A percentile compares a stretch with the other conserved stretches of the same genome.
These are phyloP conservation scores for Albophoma yamanashiensis DNA, from an alignment of 2,329 filamentous ascomycete genomes.

Conservation along the genomic window DNA sequence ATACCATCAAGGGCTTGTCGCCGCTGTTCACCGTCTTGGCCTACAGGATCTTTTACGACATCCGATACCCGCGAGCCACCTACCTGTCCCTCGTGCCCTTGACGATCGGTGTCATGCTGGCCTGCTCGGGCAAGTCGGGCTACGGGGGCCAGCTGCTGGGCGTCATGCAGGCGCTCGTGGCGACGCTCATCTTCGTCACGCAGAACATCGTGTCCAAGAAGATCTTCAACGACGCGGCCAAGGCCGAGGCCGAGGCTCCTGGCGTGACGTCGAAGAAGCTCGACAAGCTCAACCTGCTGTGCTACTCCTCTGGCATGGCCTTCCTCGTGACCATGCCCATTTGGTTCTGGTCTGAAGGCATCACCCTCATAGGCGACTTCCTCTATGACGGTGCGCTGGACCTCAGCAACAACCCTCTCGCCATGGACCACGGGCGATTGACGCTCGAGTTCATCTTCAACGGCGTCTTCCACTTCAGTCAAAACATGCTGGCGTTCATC, in stretches of 20 bases:
- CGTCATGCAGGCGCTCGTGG: constrained; percentile 78
- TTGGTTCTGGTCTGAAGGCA: constrained; percentile 87
- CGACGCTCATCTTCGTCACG: constrained; percentile 90
- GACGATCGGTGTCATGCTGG: constrained; percentile 89
- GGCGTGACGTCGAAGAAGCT: constrained; percentile 62
- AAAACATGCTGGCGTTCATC: constrained; percentile 91
- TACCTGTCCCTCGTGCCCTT: constrained; percentile 86
- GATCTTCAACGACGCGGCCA: constrained; percentile 88
- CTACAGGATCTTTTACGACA: constrained; percentile 81
- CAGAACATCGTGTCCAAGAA: constrained; percentile 99
- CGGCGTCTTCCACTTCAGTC: constrained; percentile 89
- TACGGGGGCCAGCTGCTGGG: constrained; percentile 83
- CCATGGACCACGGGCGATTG: constrained; percentile 64
- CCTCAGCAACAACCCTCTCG: constrained; percentile 46
- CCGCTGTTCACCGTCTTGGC: constrained; percentile 91
- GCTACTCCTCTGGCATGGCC: constrained; percentile 91
- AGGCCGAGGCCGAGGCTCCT: constrained; percentile 65
- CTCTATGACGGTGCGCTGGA: constrained; percentile 70
- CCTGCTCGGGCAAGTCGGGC: constrained; percentile 70
- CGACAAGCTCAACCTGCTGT: constrained; percentile 92
- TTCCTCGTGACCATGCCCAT: constrained; percentile 82
- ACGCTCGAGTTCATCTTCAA: constrained; percentile 92
- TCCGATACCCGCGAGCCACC: constrained; percentile 76
- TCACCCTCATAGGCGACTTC: constrained; percentile 66
- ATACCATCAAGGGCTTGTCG: constrained; percentile 96